phyloP scores from a whole-genome alignment of 208 protist species.

The Naegleria fowleri region DNA sequence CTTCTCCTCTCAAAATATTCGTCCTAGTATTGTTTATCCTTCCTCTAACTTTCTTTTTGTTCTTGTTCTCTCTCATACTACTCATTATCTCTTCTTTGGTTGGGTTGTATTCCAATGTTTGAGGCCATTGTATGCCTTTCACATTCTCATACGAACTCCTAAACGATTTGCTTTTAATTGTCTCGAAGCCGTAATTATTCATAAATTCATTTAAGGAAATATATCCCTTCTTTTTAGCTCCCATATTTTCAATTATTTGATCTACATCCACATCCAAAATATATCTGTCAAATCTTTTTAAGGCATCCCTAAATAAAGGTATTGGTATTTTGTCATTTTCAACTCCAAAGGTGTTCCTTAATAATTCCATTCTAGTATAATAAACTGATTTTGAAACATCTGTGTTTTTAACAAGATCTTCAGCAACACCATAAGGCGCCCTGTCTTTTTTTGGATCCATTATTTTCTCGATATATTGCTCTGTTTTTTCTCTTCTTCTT shows the following conservation, averaged over 20 bases:
- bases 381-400: background rate
- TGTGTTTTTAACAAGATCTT: background rate
- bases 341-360: background rate
- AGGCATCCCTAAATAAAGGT: background rate
- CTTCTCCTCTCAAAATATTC: background rate
- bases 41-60: background rate
- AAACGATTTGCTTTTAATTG: background rate
- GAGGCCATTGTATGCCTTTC: background rate
- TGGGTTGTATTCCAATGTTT: background rate
- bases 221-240: background rate
- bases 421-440: background rate
- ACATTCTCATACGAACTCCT: background rate
- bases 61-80: background rate
- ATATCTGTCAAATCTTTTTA: constrained; percentile 21
- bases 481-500: background rate
- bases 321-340: background rate
- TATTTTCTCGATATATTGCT: background rate
- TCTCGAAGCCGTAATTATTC: background rate
- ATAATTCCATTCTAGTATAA: background rate
- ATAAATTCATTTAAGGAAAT: background rate
- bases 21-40: background rate
- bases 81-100: background rate
- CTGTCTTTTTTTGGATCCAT: background rate
- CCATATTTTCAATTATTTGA: background rate
- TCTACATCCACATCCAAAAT: background rate